These are phyloP conservation scores for Sequoia sempervirens DNA, from an alignment of 75 land plant species.

Conservation along the genomic window DNA sequence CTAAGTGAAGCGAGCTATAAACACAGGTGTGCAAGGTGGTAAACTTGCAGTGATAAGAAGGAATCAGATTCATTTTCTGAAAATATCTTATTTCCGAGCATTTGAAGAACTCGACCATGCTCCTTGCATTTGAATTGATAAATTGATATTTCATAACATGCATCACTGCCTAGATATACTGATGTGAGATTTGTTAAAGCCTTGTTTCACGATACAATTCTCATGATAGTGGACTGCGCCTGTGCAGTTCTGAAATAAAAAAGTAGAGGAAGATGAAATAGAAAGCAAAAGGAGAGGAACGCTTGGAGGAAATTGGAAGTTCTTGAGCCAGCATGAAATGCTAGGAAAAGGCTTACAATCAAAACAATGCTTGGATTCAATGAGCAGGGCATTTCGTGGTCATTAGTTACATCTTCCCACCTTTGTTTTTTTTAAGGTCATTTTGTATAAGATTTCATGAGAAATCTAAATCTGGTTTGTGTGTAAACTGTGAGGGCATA, in stretches of 20 bases:
- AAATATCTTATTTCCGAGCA: neutral
- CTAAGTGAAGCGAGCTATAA: neutral
- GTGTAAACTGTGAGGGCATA: neutral
- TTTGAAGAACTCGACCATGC: neutral
- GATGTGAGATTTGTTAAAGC: neutral
- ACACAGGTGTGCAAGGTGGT: neutral
- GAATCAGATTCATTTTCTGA: neutral
- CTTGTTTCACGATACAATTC: neutral
- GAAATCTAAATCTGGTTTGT: neutral
- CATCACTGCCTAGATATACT: neutral
- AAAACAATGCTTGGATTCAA: neutral
- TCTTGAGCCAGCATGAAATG: neutral
- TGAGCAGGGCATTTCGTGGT: neutral
- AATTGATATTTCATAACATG: too few relatives aligned
- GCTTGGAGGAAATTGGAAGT: neutral
- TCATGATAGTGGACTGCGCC: neutral
- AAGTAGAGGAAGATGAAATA: neutral
- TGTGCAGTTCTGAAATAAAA: neutral
- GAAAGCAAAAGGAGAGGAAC: neutral
- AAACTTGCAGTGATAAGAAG: neutral
- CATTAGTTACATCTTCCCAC: neutral
- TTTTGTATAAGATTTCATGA: neutral
- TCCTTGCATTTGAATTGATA: neutral
- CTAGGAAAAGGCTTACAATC: neutral
- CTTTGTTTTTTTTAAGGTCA: too few relatives aligned